Base-by-base conservation (phyloP, 139 green algal genomes). In the Chlamydomonas asymmetrica region DNA sequence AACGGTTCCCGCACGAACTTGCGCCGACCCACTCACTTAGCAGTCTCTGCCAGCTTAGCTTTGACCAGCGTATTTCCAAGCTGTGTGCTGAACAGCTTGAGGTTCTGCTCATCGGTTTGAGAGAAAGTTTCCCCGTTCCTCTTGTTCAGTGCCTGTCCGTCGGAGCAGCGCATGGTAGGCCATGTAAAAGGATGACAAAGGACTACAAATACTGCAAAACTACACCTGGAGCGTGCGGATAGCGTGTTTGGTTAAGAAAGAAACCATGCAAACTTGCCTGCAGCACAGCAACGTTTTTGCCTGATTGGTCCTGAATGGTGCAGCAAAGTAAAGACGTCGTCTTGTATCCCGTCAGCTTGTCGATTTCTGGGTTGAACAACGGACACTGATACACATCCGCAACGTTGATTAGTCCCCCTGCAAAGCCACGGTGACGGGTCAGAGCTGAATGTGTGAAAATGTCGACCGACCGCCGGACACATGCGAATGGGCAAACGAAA, bases 101-200 rank as follows among this genome's bases (percentile, higher is more conserved):
- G 75, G 49, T 80, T 76, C 31, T 80, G 76, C 67, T 93, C 88
- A 49, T 93, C 88, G 4, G 67, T 56, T 13, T 43, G 52, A 3
- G 75, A 91, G 73, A 93, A 93, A 38, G 69, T 29, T 29, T 64
- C 29, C 9, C 74, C 81, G 18, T 49, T 45, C 10, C 73, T 78
- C 75, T 93, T 93, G 81, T 93, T 93, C 34, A 93, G 71, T 0
- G 84, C 88, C 88, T 93, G 78, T 32, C n/a, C n/a, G n/a, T n/a
- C n/a, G n/a, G n/a, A n/a, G n/a, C 57, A 4, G 41, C 20, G 65
- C 27, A 34, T 6, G 65, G 16, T 48, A 66, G 61, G 61, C 23
- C 61, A n/a, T n/a, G n/a, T n/a, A n/a, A n/a, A n/a, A n/a, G n/a
- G n/a, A n/a, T n/a, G n/a, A n/a, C n/a, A n/a, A n/a, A n/a, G n/a